Evolutionary conservation across 2,329 filamentous ascomycete species (phyloP).

Genomic region (Cladosporium sp.): DNA sequence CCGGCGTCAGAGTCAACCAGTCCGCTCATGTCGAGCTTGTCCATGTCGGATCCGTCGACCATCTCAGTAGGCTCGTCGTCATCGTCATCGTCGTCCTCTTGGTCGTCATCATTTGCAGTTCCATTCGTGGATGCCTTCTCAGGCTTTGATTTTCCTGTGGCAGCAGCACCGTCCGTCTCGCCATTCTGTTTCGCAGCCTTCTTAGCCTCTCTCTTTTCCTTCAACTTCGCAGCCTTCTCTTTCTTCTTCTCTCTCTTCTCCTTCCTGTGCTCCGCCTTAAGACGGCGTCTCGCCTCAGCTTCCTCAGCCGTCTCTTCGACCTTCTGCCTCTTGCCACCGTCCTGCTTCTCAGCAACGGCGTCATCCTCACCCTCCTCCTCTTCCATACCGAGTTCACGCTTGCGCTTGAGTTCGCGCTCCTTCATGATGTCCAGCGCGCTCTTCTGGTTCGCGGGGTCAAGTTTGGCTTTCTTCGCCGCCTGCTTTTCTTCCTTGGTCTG

Average conservation of each 20-base stretch:
- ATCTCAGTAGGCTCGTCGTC: slow-evolving; percentile 24
- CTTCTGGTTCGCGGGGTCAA: slow-evolving; percentile 87
- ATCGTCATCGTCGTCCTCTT: slow-evolving; percentile 21
- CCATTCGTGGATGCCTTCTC: slow-evolving; percentile 32
- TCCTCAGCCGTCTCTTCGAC: slow-evolving; percentile 28
- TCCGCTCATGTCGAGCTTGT: slow-evolving; percentile 31
- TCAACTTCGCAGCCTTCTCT: slow-evolving; percentile 40
- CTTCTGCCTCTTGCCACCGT: slow-evolving; percentile 42
- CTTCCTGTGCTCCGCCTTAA: slow-evolving; percentile 23
- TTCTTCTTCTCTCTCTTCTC: slow-evolving; percentile 27
- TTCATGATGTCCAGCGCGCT: slow-evolving; percentile 92
- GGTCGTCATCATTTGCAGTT: slow-evolving; percentile 8
- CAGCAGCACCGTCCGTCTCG: slow-evolving; percentile 38
- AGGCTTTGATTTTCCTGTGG: slow-evolving; percentile 36
- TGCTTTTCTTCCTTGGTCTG: slow-evolving; percentile 87
- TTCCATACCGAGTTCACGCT: slow-evolving; percentile 58
- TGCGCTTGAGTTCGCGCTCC: slow-evolving; percentile 75
- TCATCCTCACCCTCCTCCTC: slow-evolving; percentile 31
- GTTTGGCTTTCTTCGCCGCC: slow-evolving; percentile 78
- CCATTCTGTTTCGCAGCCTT: slow-evolving; percentile 40
- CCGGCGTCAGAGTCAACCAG: slow-evolving; percentile 21
- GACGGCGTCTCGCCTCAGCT: slow-evolving; percentile 19
- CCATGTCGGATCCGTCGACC: slow-evolving; percentile 23
- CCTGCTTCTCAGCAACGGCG: slow-evolving; percentile 37
- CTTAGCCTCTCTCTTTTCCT: slow-evolving; percentile 41